Percentiles rank a stretch among this genome's conserved stretches.
These are phyloP conservation scores for Coniosporium tulheliwenetii DNA, from an alignment of 2,329 filamentous ascomycete genomes.

Conservation along the genomic window DNA sequence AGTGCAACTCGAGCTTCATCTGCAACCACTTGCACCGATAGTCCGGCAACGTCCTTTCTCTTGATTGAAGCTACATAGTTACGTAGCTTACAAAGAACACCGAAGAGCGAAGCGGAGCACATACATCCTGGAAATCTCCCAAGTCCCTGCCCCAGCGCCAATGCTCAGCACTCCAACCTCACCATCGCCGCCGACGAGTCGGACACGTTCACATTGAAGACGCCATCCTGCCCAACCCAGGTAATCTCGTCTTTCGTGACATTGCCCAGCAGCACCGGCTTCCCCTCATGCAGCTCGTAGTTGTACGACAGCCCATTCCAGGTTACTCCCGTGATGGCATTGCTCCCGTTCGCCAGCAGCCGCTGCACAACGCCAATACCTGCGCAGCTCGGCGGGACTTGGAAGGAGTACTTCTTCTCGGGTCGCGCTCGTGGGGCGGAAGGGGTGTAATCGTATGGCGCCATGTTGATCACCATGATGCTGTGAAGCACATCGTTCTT, in stretches of 20 bases:
- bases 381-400: constrained; percentile 15
- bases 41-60: no score
- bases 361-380: constrained; percentile 26
- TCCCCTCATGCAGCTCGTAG: constrained; percentile 38
- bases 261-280: constrained; percentile 38
- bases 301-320: constrained; percentile 49
- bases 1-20: no score
- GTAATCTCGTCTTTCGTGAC: constrained; percentile 36
- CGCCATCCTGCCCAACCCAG: constrained; percentile 1
- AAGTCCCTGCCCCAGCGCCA: no score
- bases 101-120: no score
- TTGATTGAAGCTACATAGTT: no score
- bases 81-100: no score
- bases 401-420: constrained; percentile 26
- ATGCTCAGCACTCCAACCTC: no score
- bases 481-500: constrained; percentile 26
- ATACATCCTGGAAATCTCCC: no score
- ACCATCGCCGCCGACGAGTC: no score
- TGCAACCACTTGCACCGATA: no score
- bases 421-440: constrained; percentile 14
- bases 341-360: constrained; percentile 44
- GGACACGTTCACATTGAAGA: no score
- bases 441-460: constrained; percentile 42
- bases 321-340: constrained; percentile 45
- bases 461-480: constrained; percentile 42